A percentile compares a stretch with the other conserved stretches of the same genome.
Conservation (phyloP, 768 basidiomycete species). For the Russula foetens region DNA sequence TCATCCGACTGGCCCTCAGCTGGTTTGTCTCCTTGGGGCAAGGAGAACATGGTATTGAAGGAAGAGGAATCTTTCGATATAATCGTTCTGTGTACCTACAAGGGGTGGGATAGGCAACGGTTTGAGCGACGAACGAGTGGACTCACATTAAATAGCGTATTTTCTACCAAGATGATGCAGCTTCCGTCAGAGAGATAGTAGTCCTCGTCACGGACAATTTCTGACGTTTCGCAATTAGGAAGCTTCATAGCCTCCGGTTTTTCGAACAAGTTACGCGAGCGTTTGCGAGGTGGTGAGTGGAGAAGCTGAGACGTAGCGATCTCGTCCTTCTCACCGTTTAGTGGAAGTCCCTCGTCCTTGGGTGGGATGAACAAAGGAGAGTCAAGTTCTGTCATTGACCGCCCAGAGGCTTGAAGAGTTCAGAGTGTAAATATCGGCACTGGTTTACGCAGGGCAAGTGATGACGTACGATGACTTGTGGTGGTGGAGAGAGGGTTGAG, state of each 20-base stretch:
- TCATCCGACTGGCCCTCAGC: slow-evolving; percentile 57
- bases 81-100: slow-evolving; percentile 18
- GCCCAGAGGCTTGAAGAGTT: neutral
- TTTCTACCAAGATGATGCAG: slow-evolving; percentile 18
- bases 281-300: slow-evolving; percentile 19
- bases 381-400: slow-evolving; percentile 17
- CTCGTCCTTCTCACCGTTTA: slow-evolving; percentile 6
- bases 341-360: slow-evolving; percentile 4
- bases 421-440: neutral
- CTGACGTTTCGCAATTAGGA: neutral
- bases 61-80: slow-evolving; percentile 56
- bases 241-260: slow-evolving; percentile 2
- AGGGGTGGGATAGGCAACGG: neutral
- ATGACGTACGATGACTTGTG: neutral
- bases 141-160: slow-evolving; percentile 18
- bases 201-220: slow-evolving; percentile 15
- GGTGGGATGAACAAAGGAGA: slow-evolving; percentile 20
- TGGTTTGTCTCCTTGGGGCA: slow-evolving; percentile 47
- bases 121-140: neutral
- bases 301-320: slow-evolving; percentile 13
- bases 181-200: slow-evolving; percentile 20
- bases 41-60: slow-evolving; percentile 57
- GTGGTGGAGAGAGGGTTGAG: too few species aligned
- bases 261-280: slow-evolving; percentile 4
- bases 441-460: neutral